phyloP scores from a whole-genome alignment of 2,329 filamentous ascomycete genomes.

The Coniochaeta sp. region DNA sequence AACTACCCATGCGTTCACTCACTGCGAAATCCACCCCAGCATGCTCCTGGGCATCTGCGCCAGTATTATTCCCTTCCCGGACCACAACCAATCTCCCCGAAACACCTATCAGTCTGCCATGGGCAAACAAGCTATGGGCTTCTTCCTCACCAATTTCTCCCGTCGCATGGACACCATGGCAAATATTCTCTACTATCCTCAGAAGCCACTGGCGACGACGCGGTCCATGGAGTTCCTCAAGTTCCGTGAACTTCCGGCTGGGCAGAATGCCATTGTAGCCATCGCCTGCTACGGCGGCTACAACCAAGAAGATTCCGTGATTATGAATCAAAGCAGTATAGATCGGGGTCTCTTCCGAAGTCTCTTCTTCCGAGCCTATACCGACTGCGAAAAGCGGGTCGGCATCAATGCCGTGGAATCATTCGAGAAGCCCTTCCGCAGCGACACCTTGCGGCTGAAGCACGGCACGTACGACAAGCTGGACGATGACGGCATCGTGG shows the following conservation, averaged over 20 bases:
- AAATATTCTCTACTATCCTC: constrained; percentile 97
- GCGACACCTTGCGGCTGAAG: constrained; percentile 85
- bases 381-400: constrained; percentile 92
- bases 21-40: constrained; percentile 98
- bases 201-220: constrained; percentile 93
- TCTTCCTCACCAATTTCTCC: constrained; percentile 95
- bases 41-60: constrained; percentile 99
- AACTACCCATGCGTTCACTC: constrained; percentile 86
- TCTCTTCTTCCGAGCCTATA: constrained; percentile 96
- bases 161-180: constrained; percentile 99
- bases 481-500: constrained; percentile 91
- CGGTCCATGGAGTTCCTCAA: constrained; percentile 98
- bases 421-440: constrained; percentile 90
- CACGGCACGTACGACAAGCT: constrained; percentile 96
- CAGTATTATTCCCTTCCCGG: constrained; percentile 98
- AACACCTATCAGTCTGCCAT: constrained; percentile 99
- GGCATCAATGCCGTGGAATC: constrained; percentile 88
- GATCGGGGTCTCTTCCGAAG: constrained; percentile 95
- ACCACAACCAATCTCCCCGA: constrained; percentile 98
- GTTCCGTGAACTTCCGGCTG: constrained; percentile 93
- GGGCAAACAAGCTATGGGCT: constrained; percentile 99
- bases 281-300: constrained; percentile 97
- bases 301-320: constrained; percentile 99
- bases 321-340: constrained; percentile 99
- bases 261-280: constrained; percentile 96